A percentile compares a stretch with the other conserved stretches of the same genome.
Evolutionary conservation across 768 basidiomycete genomes (phyloP).

Genomic region (Rossbeevera mucosa): DNA sequence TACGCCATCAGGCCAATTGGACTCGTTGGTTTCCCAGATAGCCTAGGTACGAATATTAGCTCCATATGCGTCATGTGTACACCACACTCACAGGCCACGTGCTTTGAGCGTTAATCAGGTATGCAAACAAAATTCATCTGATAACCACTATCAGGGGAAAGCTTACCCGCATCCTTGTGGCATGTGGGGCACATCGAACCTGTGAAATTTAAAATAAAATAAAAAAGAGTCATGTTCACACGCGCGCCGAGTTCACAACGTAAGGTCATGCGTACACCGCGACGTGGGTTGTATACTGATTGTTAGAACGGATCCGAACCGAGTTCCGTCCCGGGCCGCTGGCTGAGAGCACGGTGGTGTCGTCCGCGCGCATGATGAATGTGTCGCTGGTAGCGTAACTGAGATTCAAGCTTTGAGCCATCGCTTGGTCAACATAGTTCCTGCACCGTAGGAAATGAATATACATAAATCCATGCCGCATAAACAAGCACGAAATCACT

Average conservation of each 20-base stretch:
- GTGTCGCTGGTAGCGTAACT: constrained; percentile 24
- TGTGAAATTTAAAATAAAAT: constrained; percentile 7
- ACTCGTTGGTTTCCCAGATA: constrained; percentile 24
- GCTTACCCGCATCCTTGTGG: constrained; percentile 34
- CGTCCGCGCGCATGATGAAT: constrained; percentile 37
- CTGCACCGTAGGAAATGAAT: constrained; percentile 13
- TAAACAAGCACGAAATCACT: constrained; percentile 5
- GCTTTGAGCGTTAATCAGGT: constrained; percentile 12
- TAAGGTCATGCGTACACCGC: constrained; percentile 23
- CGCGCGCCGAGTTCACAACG: background rate
- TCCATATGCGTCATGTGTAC: constrained; percentile 5
- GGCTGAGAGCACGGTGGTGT: constrained; percentile 27
- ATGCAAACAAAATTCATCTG: background rate
- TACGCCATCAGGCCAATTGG: constrained; percentile 27
- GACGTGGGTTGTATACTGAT: constrained; percentile 33
- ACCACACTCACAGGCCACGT: constrained; percentile 35
- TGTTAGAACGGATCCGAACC: constrained; percentile 30
- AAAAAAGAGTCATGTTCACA: background rate
- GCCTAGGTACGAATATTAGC: constrained; percentile 18
- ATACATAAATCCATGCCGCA: background rate
- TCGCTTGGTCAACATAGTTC: constrained; percentile 32
- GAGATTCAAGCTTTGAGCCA: constrained; percentile 26
- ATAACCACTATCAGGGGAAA: background rate
- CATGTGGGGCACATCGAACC: constrained; percentile 36
- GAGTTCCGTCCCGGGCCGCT: constrained; percentile 34